A percentile compares a stretch with the other conserved stretches of the same genome.
Conservation (phyloP, 2,329 filamentous ascomycete genomes). For the Ophiostoma populinum region DNA sequence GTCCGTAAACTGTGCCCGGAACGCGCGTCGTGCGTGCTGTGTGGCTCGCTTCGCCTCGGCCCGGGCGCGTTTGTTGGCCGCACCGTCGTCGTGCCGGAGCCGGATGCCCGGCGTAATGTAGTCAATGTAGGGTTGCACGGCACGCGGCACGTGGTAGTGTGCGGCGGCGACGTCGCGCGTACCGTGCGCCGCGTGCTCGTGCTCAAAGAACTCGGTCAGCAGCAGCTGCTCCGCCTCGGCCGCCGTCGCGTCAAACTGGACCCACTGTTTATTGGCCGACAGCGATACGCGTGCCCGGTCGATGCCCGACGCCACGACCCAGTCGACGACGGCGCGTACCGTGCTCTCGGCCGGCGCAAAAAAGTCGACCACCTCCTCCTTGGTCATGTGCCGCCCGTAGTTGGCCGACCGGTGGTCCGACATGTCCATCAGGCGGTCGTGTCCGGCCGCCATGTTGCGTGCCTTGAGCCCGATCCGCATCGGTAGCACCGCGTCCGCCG, state of each 20-base stretch:
- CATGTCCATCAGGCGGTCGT: slow-evolving; percentile 18
- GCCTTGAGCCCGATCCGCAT: slow-evolving; percentile 14
- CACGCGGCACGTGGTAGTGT: slow-evolving; percentile 26
- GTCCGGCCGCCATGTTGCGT: slow-evolving; percentile 15
- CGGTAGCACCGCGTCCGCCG: slow-evolving; percentile 11
- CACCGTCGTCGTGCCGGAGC: slow-evolving; percentile 17
- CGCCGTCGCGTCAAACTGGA: slow-evolving; percentile 14
- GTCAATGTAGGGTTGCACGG: slow-evolving; percentile 31
- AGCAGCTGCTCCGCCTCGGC: slow-evolving; percentile 15
- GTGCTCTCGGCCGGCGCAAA: slow-evolving; percentile 20
- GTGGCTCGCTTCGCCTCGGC: neutral
- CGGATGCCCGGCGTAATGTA: slow-evolving; percentile 39
- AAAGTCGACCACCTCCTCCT: slow-evolving; percentile 20
- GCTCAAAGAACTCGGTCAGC: slow-evolving; percentile 14
- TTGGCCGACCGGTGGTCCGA: slow-evolving; percentile 14
- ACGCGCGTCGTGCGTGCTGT: slow-evolving; percentile 1
- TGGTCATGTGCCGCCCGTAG: slow-evolving; percentile 22
- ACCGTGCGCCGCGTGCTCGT: slow-evolving; percentile 12
- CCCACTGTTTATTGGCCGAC: slow-evolving; percentile 14
- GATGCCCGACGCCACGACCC: slow-evolving; percentile 19
- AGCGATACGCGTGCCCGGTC: slow-evolving; percentile 9
- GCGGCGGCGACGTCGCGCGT: slow-evolving; percentile 12
- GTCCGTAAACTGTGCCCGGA: slow-evolving; percentile 1
- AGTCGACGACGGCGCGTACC: slow-evolving; percentile 18
- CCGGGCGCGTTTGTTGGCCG: slow-evolving; percentile 3